Evolutionary conservation across 768 basidiomycete genomes (phyloP), one percentile per base, ranked within the genome.

Genomic region (Sarcomyxa edulis): DNA sequence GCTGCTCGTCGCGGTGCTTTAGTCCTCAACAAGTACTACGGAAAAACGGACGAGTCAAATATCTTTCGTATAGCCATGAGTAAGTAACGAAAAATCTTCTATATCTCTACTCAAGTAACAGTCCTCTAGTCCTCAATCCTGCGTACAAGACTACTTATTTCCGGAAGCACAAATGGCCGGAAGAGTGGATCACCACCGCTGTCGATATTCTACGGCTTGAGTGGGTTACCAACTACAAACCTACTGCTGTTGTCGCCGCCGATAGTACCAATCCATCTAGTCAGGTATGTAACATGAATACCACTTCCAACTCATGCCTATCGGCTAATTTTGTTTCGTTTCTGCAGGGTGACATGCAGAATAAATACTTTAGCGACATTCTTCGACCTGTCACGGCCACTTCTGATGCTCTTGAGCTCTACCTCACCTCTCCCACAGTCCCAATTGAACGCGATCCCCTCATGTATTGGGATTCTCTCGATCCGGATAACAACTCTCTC

Each of bases 41-140:
- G 26, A 2, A n/a, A 26, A 1, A 54, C 49, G 3, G 57, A 54
- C 34, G 14, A 30, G 2, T 52, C 50, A 5, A 31, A 42, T 5
- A 26, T 48, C 9, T 53, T 55, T 47, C 39, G 43, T 1, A 48
- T 56, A 21, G 49, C 53, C 2, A 52, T 54, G 48, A 32, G 57
- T 56, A 34, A 10, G 49, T 54, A 5, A 5, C 9, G 20, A 19
- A 23, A 10, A 23, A 23, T 21, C 20, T 36, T 14, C 20, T 9
- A 36, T 25, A 23, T 36, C 18, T 10, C 10, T 36, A 22, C 35
- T 36, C n/a, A 12, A 25, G 10, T 36, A 25, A 36, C 12, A 36
- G 12, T 12, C n/a, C n/a, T 36, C n/a, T 23, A 67, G 62, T 65
- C 18, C 53, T 66, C 7, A 58, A 66, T 43, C 64, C 61, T 4